Evolutionary conservation across 495 filamentous ascomycete genomes (phyloP).

Genomic region (Annulohypoxylon moriforme): DNA sequence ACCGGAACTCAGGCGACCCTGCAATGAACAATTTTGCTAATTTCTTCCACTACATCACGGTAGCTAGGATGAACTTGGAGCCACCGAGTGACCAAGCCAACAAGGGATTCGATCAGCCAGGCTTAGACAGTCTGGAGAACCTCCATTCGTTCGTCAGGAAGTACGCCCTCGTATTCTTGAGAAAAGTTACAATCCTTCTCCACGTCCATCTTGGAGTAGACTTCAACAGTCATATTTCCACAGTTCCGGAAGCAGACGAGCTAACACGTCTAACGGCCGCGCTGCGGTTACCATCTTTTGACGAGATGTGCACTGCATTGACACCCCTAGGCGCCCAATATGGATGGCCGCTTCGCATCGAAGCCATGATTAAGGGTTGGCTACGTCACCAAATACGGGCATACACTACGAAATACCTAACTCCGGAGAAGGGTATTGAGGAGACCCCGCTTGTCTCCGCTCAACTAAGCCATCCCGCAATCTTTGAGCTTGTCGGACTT

Average conservation of each 20-base stretch:
- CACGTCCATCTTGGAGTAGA: constrained; percentile 90
- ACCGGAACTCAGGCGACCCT: constrained; percentile 48
- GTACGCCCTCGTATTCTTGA: constrained; percentile 89
- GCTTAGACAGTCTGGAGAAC: constrained; percentile 54
- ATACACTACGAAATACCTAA: not conserved
- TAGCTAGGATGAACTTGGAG: constrained; percentile 45
- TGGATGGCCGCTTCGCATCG: constrained; percentile 55
- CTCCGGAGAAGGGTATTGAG: constrained; percentile 14
- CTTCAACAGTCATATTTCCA: constrained; percentile 78
- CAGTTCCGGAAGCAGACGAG: constrained; percentile 75
- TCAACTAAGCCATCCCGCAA: constrained; percentile 80
- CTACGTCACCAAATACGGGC: constrained; percentile 70
- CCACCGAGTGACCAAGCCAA: constrained; percentile 42
- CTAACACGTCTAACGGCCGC: constrained; percentile 81
- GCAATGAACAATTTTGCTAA: constrained; percentile 57
- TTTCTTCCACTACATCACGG: constrained; percentile 54
- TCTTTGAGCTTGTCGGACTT: constrained; percentile 92
- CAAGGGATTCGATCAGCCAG: constrained; percentile 56
- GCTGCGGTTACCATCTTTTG: constrained; percentile 79
- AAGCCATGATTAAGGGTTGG: constrained; percentile 77
- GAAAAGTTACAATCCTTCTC: constrained; percentile 84
- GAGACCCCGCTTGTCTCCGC: constrained; percentile 51
- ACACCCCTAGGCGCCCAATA: constrained; percentile 54
- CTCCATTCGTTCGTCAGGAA: constrained; percentile 68
- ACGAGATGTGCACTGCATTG: constrained; percentile 74